A percentile compares a stretch with the other conserved stretches of the same genome.
Evolutionary conservation across 768 basidiomycete genomes (phyloP).

Genomic region (Hygrocybe coccinea): DNA sequence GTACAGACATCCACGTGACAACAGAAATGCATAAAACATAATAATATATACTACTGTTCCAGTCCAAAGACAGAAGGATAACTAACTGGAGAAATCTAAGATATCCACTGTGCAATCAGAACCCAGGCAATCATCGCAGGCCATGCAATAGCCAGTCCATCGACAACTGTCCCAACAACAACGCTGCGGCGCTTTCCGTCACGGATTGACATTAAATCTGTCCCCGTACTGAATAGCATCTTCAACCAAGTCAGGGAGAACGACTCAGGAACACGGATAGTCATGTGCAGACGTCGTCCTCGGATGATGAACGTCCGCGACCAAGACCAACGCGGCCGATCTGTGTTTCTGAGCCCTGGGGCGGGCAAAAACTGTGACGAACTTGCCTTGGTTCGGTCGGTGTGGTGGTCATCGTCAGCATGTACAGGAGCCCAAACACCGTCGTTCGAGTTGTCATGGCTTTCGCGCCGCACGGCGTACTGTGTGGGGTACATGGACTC

Average conservation of each 20-base stretch:
- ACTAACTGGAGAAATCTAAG: neutral
- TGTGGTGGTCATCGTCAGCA: slow-evolving; percentile 35
- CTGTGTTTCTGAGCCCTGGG: slow-evolving; percentile 4
- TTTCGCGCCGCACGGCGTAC: slow-evolving; percentile 40
- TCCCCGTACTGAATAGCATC: slow-evolving; percentile 8
- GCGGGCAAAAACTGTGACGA: slow-evolving; percentile 7
- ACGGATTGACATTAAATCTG: slow-evolving; percentile 8
- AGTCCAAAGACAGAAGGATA: neutral
- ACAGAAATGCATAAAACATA: neutral
- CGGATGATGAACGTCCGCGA: slow-evolving; percentile 52
- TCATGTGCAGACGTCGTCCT: slow-evolving; percentile 53
- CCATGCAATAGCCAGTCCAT: slow-evolving; percentile 38
- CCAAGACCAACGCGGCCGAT: slow-evolving; percentile 33
- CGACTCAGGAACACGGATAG: slow-evolving; percentile 41
- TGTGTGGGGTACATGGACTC: slow-evolving; percentile 46
- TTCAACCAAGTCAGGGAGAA: slow-evolving; percentile 2
- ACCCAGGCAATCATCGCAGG: slow-evolving; percentile 33
- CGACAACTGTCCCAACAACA: slow-evolving; percentile 33
- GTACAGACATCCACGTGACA: neutral
- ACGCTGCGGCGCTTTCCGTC: slow-evolving; percentile 25
- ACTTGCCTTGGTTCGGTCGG: slow-evolving; percentile 23
- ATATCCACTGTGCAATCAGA: slow-evolving; percentile 35
- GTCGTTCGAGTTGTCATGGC: neutral
- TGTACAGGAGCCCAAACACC: slow-evolving; percentile 18
- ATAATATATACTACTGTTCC: neutral